Evolutionary conservation across 257 asterid species (phyloP), one percentile per base, ranked within the genome.

Genomic region (Solanum chilense): DNA sequence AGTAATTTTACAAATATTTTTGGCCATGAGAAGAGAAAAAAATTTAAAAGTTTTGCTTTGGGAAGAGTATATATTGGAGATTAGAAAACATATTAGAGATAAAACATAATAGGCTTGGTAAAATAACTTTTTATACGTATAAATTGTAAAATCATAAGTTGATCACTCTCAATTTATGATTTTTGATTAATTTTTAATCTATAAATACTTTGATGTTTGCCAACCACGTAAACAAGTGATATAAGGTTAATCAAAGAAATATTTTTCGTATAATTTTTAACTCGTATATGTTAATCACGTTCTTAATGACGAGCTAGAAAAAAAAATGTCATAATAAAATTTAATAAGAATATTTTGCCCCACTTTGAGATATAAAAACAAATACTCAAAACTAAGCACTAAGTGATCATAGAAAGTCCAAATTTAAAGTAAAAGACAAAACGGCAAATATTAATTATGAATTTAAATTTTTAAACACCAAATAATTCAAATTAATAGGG

Each of bases 381-480:
- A 27, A 76, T 69, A 86, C 64, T 71, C 60, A 77, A 66, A n/a
- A 90, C 87, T 88, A 82, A 87, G 37, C 90, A 89, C 86, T 88
- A 93, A 88, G 62, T 60, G 94, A 66, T 90, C 84, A 90, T 47
- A 86, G 77, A 91, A 88, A 90, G 92, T 93, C 94, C 94, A 95
- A 95, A 84, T 5, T 12, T 60, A 45, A 45, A 88, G 41, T 47
- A 88, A 87, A 87, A 78, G 82, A 92, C 95, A 93, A 93, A 91
- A 42, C 97, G 95, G 94, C 96, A 86, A 90, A 90, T 74, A 74
- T 10, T 83, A n/a, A 84, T 84, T 84, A 80, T 87, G 52, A 49
- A 27, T 16, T 89, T 52, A 31, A 49, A 27, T 16, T 89, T 44
- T 75, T 42, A 87, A 91, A 88, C 92, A 88, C 39, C 87, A 86